Conservation (phyloP, 2,329 filamentous ascomycete species). For the Ascochyta koolunga region DNA sequence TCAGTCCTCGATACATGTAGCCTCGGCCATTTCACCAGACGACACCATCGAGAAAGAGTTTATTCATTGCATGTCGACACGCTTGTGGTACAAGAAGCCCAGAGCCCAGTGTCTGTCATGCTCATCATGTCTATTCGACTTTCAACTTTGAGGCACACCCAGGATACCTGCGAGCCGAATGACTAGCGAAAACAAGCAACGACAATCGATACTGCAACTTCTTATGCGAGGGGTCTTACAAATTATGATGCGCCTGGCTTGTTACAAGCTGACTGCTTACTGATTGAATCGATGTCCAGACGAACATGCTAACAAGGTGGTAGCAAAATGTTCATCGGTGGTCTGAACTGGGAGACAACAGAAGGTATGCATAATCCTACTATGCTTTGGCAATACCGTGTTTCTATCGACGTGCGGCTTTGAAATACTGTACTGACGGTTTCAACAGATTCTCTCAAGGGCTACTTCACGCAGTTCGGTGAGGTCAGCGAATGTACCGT, state of each 20-base stretch:
- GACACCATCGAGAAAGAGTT: background rate
- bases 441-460: conserved; percentile 82
- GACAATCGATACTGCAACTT: too few relatives aligned
- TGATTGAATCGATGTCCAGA: background rate
- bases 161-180: background rate
- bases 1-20: background rate
- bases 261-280: background rate
- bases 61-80: background rate
- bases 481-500: conserved; percentile 98
- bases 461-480: conserved; percentile 97
- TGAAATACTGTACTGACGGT: background rate
- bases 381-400: background rate
- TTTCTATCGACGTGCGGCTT: background rate
- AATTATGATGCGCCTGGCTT: conserved; percentile 10
- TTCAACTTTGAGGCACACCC: background rate
- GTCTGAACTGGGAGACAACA: conserved; percentile 98
- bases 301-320: conserved; percentile 24
- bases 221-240: background rate
- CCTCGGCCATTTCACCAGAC: background rate
- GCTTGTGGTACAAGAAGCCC: background rate
- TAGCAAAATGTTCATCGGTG: conserved; percentile 99
- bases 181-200: background rate
- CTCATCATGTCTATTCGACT: background rate
- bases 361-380: conserved; percentile 72
- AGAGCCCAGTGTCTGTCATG: background rate